Evolutionary conservation across 1,139 yeast species (phyloP), one percentile per base, ranked within the genome.

Genomic region (Sugiyamaella castrensis): DNA sequence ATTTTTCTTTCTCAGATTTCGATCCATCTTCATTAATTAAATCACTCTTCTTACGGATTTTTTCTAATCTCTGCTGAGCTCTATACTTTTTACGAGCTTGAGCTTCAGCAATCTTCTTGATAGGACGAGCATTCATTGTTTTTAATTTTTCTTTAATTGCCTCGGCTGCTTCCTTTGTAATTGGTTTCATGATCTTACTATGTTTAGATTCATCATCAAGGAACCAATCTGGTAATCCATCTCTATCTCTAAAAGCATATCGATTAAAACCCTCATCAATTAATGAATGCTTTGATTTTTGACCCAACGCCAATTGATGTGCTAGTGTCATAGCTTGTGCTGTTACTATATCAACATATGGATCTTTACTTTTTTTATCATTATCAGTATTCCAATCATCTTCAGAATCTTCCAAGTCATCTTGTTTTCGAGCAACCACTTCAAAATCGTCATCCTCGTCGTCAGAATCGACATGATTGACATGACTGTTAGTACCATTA

Each of bases 241-340:
- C 97, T 44, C 74, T 77, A 62, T 92, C 98, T 58, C 97, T 79
- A 77, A 92, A 91, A 1, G 98, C 82, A 60, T 88, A 87, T 67
- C 88, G 81, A 68, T 92, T 88, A 68, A 86, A 87, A 32, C 97
- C 96, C 61, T 92, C 98, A 61, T 89, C 91, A 24, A 87, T 74
- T 53, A 92, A 73, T 60, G 91, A 95, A 60, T 87, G 83, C 67
- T 84, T 89, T 47, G 82, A 80, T 71, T 76, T 86, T 61, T 87
- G 89, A 2, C 97, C 96, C 31, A 88, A 70, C 0, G 98, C 98
- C 43, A 94, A 76, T 69, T 92, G 91, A 65, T 94, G 99, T 0
- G 98, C 98, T 62, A 92, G 74, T 0, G 98, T 92, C 98, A 94
- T 94, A 5, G 97, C 97, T 67, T 89, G 95, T 1, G 87, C 95